Evolutionary conservation across 2,329 filamentous ascomycete species (phyloP).

Genomic region (Cadophora malorum): DNA sequence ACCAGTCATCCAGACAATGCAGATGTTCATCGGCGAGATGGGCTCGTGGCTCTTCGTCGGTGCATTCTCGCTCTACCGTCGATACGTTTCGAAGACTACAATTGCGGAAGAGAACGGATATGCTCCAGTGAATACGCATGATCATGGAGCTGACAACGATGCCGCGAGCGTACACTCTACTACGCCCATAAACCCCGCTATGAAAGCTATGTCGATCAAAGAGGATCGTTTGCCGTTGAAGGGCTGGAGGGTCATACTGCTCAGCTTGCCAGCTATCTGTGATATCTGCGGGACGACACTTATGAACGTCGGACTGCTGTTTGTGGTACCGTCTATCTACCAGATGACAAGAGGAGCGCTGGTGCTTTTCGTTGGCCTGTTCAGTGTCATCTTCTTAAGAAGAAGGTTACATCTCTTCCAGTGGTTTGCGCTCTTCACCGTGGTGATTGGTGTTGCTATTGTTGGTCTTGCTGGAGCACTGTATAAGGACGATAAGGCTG

Average conservation of each 20-base stretch:
- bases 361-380: slow-evolving; percentile 93
- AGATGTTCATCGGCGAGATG: slow-evolving; percentile 98
- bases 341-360: slow-evolving; percentile 97
- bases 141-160: slow-evolving; percentile 48
- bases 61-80: slow-evolving; percentile 68
- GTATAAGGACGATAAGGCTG: slow-evolving; percentile 63
- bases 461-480: slow-evolving; percentile 90
- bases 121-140: slow-evolving; percentile 62
- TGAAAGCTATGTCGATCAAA: slow-evolving; percentile 59
- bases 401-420: slow-evolving; percentile 85
- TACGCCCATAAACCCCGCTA: slow-evolving; percentile 53
- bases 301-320: slow-evolving; percentile 94
- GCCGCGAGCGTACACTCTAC: slow-evolving; percentile 54
- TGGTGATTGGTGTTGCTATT: slow-evolving; percentile 85
- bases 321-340: slow-evolving; percentile 95
- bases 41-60: slow-evolving; percentile 94
- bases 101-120: slow-evolving; percentile 63
- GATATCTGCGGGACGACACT: slow-evolving; percentile 95
- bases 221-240: slow-evolving; percentile 66
- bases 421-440: slow-evolving; percentile 86
- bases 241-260: slow-evolving; percentile 74
- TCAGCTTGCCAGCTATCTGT: slow-evolving; percentile 87
- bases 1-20: slow-evolving; percentile 92
- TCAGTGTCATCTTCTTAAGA: slow-evolving; percentile 89
- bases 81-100: slow-evolving; percentile 54